phyloP scores from a whole-genome alignment of 1,284 basidiomycete genomes.

The Ustilago esculenta region DNA sequence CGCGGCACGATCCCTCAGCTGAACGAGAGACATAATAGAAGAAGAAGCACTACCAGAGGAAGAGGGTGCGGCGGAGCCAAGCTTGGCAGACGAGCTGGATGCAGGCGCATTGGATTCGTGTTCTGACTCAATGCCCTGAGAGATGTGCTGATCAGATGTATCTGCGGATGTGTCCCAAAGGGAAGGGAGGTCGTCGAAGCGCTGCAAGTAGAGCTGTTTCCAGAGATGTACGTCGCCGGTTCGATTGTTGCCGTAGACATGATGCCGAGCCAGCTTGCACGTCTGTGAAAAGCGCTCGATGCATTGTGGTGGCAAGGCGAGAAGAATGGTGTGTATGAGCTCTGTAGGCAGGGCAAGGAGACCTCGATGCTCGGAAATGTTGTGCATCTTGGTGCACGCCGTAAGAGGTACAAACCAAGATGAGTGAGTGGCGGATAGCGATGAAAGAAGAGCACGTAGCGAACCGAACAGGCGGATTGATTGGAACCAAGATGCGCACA shows the following conservation, averaged over 20 bases:
- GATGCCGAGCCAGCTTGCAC: conserved; percentile 35
- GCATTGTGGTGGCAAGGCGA: conserved; percentile 28
- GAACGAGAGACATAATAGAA: conserved; percentile 37
- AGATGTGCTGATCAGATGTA: neutral
- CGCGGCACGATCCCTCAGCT: conserved; percentile 35
- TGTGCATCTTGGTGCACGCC: too few species aligned
- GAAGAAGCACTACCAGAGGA: neutral
- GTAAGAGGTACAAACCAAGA: too few species aligned
- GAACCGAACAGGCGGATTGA: too few species aligned
- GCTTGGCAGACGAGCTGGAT: too few species aligned
- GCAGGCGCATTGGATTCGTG: neutral
- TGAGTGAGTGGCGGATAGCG: too few species aligned
- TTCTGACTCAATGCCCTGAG: neutral
- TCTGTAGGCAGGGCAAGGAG: conserved; percentile 37
- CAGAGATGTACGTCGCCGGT: conserved; percentile 34
- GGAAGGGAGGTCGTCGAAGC: conserved; percentile 22
- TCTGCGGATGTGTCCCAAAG: conserved; percentile 12
- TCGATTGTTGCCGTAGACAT: conserved; percentile 22
- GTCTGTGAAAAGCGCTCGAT: conserved; percentile 46
- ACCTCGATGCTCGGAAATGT: neutral
- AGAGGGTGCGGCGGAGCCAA: neutral
- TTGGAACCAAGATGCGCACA: too few species aligned
- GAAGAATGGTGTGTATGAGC: conserved; percentile 32
- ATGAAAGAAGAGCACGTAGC: too few species aligned
- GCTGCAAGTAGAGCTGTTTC: conserved; percentile 37